Evolutionary conservation across 805 yeast species (phyloP).

Genomic region (Schwanniomyces occidentalis): DNA sequence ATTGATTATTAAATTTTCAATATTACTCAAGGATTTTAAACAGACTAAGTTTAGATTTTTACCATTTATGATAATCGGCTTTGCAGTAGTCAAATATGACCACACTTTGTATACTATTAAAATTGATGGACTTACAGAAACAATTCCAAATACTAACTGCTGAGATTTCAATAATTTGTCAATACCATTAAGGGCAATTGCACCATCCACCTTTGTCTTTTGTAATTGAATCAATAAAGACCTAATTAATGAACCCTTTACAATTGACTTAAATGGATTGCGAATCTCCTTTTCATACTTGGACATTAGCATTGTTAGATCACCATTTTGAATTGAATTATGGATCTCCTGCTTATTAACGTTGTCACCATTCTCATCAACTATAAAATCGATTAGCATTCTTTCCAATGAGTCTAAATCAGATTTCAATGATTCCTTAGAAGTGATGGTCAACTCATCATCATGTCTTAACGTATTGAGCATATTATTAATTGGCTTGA

Average conservation of each 20-base stretch:
- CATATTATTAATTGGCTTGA: conserved; percentile 71
- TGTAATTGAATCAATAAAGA: conserved; percentile 89
- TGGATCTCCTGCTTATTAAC: conserved; percentile 35
- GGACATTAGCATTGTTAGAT: conserved; percentile 74
- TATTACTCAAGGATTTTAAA: conserved; percentile 51
- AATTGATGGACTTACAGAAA: conserved; percentile 83
- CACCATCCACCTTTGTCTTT: conserved; percentile 94
- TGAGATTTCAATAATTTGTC: conserved; percentile 88
- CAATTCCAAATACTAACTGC: conserved; percentile 89
- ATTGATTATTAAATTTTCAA: conserved; percentile 48
- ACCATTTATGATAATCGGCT: conserved; percentile 31
- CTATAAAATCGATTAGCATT: conserved; percentile 78
- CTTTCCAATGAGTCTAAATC: conserved; percentile 81
- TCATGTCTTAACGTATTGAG: conserved; percentile 84
- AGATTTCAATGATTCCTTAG: conserved; percentile 73
- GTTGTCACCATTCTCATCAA: conserved; percentile 24
- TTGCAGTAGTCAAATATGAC: conserved; percentile 35
- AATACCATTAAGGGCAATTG: conserved; percentile 84
- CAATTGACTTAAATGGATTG: conserved; percentile 60
- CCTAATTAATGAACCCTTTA: conserved; percentile 72
- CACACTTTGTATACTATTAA: conserved; percentile 52
- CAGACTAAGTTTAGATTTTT: conserved; percentile 35
- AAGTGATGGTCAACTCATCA: conserved; percentile 67
- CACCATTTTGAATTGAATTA: conserved; percentile 64
- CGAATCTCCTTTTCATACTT: conserved; percentile 77